These are phyloP conservation scores for Spongospora subterranea DNA, from an alignment of 208 protist species.

Conservation along the genomic window DNA sequence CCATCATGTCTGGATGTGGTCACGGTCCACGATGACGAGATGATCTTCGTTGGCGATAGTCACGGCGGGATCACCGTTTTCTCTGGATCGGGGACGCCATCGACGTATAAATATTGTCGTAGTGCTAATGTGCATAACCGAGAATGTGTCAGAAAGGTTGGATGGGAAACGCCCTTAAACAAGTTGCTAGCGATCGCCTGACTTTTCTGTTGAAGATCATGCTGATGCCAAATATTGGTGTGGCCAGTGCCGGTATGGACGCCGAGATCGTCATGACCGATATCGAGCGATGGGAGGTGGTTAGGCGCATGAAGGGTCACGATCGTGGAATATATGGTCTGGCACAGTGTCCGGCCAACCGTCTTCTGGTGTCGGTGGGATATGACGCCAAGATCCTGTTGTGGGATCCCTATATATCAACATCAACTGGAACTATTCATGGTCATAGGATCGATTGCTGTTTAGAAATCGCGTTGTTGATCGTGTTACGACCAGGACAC, in stretches of 20 bases:
- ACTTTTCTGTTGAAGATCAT: not conserved
- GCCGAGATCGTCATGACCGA: constrained; percentile 33
- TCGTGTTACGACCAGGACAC: not conserved
- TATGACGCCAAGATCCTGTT: constrained; percentile 51
- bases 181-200: too few relatives aligned
- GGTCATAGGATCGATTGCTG: not conserved
- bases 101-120: not conserved
- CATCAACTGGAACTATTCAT: not conserved
- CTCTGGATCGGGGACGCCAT: not conserved
- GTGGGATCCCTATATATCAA: constrained; percentile 35
- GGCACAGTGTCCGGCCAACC: not conserved
- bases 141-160: constrained; percentile 25
- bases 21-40: not conserved
- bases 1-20: constrained; percentile 32
- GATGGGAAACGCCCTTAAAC: too few relatives aligned
- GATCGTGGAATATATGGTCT: constrained; percentile 8
- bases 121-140: not conserved
- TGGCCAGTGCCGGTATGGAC: constrained; percentile 42
- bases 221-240: constrained; percentile 25
- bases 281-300: constrained; percentile 15
- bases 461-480: not conserved
- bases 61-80: not conserved
- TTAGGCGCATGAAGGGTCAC: constrained; percentile 1
- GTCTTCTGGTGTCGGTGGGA: not conserved
- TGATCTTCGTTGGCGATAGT: not conserved